Evolutionary conservation across 176 grass and related monocot species (phyloP).

Genomic region (Musa itinerans): DNA sequence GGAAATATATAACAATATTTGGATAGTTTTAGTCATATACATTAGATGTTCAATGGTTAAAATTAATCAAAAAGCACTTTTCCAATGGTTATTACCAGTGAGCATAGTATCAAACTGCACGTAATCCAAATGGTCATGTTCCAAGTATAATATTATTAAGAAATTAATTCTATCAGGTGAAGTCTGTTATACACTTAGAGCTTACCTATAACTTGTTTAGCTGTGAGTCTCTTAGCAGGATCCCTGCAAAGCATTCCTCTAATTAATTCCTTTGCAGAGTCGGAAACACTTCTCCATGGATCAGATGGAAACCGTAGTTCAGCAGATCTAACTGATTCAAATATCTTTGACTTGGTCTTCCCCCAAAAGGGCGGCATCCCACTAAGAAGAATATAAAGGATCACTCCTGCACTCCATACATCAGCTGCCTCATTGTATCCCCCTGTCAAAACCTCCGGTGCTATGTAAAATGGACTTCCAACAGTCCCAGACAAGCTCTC

Average conservation of each 20-base stretch:
- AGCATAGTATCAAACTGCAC: background rate
- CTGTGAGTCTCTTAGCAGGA: slow-evolving; percentile 44
- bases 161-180: background rate
- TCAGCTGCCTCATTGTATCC: slow-evolving; percentile 88
- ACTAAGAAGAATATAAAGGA: slow-evolving; percentile 94
- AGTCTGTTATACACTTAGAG: background rate
- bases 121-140: background rate
- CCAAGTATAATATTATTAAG: background rate
- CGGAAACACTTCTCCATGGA: slow-evolving; percentile 65
- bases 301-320: slow-evolving; percentile 74
- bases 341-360: slow-evolving; percentile 84
- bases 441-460: slow-evolving; percentile 80
- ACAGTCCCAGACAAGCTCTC: slow-evolving; percentile 78
- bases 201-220: slow-evolving; percentile 76
- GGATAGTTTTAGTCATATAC: too few relatives aligned
- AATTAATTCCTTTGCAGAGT: slow-evolving; percentile 71
- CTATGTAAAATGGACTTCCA: slow-evolving; percentile 92
- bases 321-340: slow-evolving; percentile 65
- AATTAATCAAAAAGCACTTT: too few relatives aligned
- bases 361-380: slow-evolving; percentile 89
- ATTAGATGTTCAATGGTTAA: background rate
- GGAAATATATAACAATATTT: too few relatives aligned
- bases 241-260: slow-evolving; percentile 61
- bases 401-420: slow-evolving; percentile 79
- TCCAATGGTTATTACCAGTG: too few relatives aligned